phyloP scores from a whole-genome alignment of 305 asterid species.

The Fraxinus latifolia region DNA sequence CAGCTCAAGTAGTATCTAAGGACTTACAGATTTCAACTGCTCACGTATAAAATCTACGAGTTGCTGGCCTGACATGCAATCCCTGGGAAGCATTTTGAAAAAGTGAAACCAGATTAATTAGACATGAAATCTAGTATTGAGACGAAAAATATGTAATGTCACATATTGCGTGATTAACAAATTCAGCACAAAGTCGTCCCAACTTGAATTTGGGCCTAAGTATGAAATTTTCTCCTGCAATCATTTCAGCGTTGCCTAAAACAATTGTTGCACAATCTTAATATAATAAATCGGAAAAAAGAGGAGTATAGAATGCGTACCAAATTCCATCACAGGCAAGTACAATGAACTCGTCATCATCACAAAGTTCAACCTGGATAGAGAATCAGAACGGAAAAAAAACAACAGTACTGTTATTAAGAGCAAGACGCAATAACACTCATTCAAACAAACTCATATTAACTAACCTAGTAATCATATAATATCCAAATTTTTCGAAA shows the following conservation, averaged over 20 bases:
- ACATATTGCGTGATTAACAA: not conserved
- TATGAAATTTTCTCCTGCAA: not conserved
- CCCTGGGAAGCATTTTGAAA: slow-evolving; percentile 50
- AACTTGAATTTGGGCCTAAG: not conserved
- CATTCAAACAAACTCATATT: not conserved
- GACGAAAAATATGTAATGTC: not conserved
- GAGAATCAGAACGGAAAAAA: slow-evolving; percentile 18
- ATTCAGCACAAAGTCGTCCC: not conserved
- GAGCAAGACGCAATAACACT: not conserved
- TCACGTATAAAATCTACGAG: slow-evolving; percentile 82
- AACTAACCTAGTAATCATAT: not conserved
- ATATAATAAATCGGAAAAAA: slow-evolving; percentile 1
- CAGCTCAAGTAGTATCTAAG: not conserved
- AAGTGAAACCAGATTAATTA: not conserved
- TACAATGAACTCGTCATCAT: slow-evolving; percentile 88
- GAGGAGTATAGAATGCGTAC: slow-evolving; percentile 44
- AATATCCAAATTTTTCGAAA: not conserved
- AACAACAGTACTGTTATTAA: slow-evolving; percentile 11
- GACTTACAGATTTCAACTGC: slow-evolving; percentile 77
- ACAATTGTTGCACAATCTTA: not conserved
- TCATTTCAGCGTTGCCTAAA: not conserved
- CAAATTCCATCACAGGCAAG: slow-evolving; percentile 99
- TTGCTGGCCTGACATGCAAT: slow-evolving; percentile 98
- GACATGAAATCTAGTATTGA: slow-evolving; percentile 1
- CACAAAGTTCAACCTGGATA: slow-evolving; percentile 85